A percentile compares a stretch with the other conserved stretches of the same genome.
Conservation (phyloP, 1,284 basidiomycete species). For the Takashimella tepidaria region DNA sequence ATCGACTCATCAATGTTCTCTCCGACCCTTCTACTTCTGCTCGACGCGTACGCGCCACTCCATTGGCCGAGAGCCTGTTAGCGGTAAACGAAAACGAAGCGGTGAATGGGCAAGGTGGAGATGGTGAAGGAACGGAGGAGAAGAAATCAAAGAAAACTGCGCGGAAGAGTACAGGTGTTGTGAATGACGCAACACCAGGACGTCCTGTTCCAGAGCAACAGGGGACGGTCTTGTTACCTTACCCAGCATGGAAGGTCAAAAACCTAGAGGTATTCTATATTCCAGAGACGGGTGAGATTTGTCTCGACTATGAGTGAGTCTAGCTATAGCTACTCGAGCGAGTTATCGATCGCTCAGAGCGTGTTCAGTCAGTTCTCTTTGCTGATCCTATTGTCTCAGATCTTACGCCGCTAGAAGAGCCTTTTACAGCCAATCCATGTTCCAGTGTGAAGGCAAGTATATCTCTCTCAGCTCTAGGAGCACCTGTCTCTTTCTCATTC, state of each 20-base stretch:
- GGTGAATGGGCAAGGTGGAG: background rate
- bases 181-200: background rate
- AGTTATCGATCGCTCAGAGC: too few relatives aligned
- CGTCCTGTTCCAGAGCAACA: background rate
- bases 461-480: too few relatives aligned
- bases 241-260: slow-evolving; percentile 21
- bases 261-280: slow-evolving; percentile 74
- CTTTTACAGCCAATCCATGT: slow-evolving; percentile 77
- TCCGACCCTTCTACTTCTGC: slow-evolving; percentile 25
- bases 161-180: background rate
- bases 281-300: slow-evolving; percentile 88
- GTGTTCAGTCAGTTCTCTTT: slow-evolving; percentile 1
- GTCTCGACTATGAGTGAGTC: slow-evolving; percentile 64
- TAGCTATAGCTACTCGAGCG: background rate
- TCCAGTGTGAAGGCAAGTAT: slow-evolving; percentile 42
- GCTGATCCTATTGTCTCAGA: slow-evolving; percentile 52
- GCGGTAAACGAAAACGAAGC: background rate
- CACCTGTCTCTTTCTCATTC: too few relatives aligned
- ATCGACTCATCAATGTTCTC: background rate
- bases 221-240: background rate
- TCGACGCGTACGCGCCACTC: background rate
- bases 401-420: slow-evolving; percentile 84
- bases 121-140: background rate
- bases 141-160: slow-evolving; percentile 3
- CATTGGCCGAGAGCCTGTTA: background rate